Conservation (phyloP, 148 eudicot genomes). For the Vaccinium vitisidaea region DNA sequence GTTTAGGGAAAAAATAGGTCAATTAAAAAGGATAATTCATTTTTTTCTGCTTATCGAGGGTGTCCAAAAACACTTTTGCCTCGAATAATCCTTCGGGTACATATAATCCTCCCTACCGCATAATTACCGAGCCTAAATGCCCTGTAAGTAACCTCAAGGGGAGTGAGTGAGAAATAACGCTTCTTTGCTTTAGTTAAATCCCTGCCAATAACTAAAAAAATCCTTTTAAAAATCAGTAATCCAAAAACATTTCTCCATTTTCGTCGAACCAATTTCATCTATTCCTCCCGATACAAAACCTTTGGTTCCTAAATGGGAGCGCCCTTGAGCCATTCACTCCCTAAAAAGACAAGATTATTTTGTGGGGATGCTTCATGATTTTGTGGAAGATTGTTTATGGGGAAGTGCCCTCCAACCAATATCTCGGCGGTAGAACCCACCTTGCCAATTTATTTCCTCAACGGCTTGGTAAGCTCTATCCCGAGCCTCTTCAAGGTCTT, state of each 20-base stretch:
- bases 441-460: slow-evolving; percentile 66
- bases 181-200: not conserved
- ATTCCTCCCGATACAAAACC: not conserved
- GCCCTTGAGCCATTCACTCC: not conserved
- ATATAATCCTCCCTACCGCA: too few species aligned
- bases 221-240: not conserved
- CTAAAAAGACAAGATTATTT: not conserved
- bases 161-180: too few species aligned
- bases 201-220: not conserved
- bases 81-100: too few species aligned
- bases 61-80: too few species aligned
- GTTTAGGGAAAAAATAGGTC: too few species aligned
- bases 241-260: not conserved
- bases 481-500: slow-evolving; percentile 73
- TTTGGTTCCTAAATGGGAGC: not conserved
- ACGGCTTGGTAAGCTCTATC: slow-evolving; percentile 72
- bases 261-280: not conserved
- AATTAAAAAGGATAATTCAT: too few species aligned
- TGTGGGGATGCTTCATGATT: not conserved
- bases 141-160: too few species aligned
- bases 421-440: slow-evolving; percentile 78
- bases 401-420: slow-evolving; percentile 96
- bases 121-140: too few species aligned
- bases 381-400: slow-evolving; percentile 19
- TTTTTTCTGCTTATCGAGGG: too few species aligned